phyloP scores from a whole-genome alignment of 306 rosid genomes.

The Trifolium subterraneum region DNA sequence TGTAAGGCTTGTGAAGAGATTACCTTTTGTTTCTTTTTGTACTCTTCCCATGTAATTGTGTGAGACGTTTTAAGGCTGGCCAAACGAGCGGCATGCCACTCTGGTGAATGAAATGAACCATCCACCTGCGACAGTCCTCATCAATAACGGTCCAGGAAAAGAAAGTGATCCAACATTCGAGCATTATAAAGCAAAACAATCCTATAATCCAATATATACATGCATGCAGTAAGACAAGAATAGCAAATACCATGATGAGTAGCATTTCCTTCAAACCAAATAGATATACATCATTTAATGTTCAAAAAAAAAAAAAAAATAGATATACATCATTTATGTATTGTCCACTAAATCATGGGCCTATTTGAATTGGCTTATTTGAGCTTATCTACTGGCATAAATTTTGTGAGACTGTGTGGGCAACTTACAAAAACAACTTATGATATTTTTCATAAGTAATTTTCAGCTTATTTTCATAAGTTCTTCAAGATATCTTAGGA shows the following conservation, averaged over 20 bases:
- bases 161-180: constrained; percentile 40
- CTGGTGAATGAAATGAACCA: constrained; percentile 99
- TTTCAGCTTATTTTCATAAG: too few relatives aligned
- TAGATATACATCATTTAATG: background rate
- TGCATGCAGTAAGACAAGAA: constrained; percentile 20
- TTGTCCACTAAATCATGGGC: background rate
- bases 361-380: too few relatives aligned
- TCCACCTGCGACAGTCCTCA: constrained; percentile 99
- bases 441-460: too few relatives aligned
- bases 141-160: constrained; percentile 67
- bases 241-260: background rate
- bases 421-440: too few relatives aligned
- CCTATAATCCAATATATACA: constrained; percentile 29
- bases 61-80: constrained; percentile 99
- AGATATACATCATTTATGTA: background rate
- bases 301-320: too few relatives aligned
- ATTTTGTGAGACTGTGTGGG: too few relatives aligned
- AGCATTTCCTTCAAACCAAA: constrained; percentile 22
- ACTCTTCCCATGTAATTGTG: constrained; percentile 98
- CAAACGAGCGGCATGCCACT: constrained; percentile 99
- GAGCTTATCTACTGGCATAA: too few relatives aligned
- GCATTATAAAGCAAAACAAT: constrained; percentile 41
- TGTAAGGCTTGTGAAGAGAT: constrained; percentile 17
- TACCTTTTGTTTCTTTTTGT: constrained; percentile 91
- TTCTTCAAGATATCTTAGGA: too few relatives aligned